Base-by-base conservation (phyloP, 352 stramenopile species). In the Phytophthora constricta region DNA sequence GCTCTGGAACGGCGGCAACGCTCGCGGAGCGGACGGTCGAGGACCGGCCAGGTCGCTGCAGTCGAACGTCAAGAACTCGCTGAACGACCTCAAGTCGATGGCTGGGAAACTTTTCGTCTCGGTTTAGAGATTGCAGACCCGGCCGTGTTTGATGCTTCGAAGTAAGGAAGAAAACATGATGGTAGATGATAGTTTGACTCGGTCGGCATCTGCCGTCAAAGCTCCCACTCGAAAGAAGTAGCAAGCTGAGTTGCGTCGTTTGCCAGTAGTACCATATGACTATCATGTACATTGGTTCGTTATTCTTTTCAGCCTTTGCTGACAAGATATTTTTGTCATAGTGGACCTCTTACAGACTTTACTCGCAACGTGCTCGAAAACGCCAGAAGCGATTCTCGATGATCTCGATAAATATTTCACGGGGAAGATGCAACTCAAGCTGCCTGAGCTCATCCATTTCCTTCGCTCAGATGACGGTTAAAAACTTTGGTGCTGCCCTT, bases 61-160 rank as follows among this genome's bases (percentile, higher is more conserved):
- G 58, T 70, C 62, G 10, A 84, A 84, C 54, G 80, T 89, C 33
- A 83, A 80, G 62, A 86, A 79, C 43, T 85, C 80, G 42, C 62
- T 89, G 39, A 73, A 81, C n/a, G 80, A 79, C 55, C 65, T 89
- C 46, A 85, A 84, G 49, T 80, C 72, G 33, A 82, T 87, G 65
- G 80, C 80, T 11, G 76, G 74, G 43, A 85, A 80, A 51, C 60
- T 89, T 39, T 88, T 88, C 42, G 80, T 86, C 20, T 77, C 56
- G 33, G 47, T 79, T 3, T 71, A 82, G 55, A 72, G 34, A 9
- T n/a, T 17, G 46, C 16, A 22, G 23, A 51, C n/a, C n/a, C n/a
- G n/a, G n/a, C 25, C 13, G 42, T 22, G 39, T 27, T 46, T 22
- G 39, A 22, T 20, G n/a, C n/a, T n/a, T n/a, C n/a, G n/a, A n/a